Base-by-base conservation (phyloP, 139 green algal species). In the Chlorella sorokiniana region DNA sequence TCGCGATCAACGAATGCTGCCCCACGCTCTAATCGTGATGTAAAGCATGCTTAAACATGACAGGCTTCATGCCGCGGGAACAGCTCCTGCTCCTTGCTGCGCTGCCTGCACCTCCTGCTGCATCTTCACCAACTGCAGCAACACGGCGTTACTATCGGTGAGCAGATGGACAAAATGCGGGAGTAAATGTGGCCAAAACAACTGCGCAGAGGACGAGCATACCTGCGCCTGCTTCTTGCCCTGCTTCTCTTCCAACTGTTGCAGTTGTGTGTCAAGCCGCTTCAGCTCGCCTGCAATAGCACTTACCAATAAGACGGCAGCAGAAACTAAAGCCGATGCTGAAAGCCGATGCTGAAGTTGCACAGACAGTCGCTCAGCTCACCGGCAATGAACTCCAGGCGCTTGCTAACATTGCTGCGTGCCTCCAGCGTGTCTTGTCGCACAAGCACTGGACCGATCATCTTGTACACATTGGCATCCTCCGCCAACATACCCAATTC, bases 391-490 rank as follows among this genome's bases (percentile, higher is more conserved):
- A 93, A 96, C 56, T 97, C 93, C 64, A 98, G 83, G 29, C 95
- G 93, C 83, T 98, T 98, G 14, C 52, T 71, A 38, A 98, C 94
- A 82, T 98, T 98, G 6, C 93, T 84, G 25, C 90, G 92, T 3
- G 95, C 95, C 81, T 98, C 95, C 38, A 95, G 68, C 18, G 92
- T 79, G 74, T 98, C 95, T 81, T 97, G 94, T 77, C 91, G 93
- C 64, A 98, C 88, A 72, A 98, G 86, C 10, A 91, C 94, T 0
- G 95, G 95, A 4, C 95, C 95, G 8, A 98, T 93, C 37, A 95
- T 86, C 90, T 98, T 98, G 90, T 91, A 98, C 23, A 98, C 93
- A 27, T 88, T 91, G 0, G 90, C 86, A 16, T 93, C 93, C 2
- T 97, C 95, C 40, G 91, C 88, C 40, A 97, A 76, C 23, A 91